These are phyloP conservation scores for Starmerella cellae DNA, from an alignment of 805 yeast genomes.

Conservation along the genomic window DNA sequence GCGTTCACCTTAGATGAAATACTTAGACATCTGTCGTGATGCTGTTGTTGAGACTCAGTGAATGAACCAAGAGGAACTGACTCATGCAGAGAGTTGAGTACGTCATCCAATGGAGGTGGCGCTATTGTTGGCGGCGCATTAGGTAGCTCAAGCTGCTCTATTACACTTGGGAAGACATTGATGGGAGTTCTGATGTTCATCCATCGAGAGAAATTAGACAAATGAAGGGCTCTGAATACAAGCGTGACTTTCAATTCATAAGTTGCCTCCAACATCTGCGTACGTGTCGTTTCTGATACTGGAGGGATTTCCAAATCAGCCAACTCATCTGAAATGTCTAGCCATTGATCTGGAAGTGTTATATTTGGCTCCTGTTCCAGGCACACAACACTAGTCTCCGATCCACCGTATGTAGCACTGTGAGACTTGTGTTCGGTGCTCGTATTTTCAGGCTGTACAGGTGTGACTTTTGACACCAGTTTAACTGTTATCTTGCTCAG, in stretches of 20 bases:
- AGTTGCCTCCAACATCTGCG: neutral
- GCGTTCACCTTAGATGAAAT: no score
- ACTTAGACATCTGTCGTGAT: no score
- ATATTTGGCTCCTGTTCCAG: neutral
- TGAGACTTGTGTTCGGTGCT: neutral
- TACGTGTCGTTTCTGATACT: constrained; percentile 3
- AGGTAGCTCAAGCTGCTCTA: neutral
- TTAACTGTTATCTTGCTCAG: constrained; percentile 2
- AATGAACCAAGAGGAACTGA: neutral
- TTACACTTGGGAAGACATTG: constrained; percentile 4
- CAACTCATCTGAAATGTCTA: constrained; percentile 2
- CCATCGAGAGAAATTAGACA: constrained; percentile 10
- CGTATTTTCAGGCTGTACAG: neutral
- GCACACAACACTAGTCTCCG: neutral
- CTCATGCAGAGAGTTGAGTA: neutral
- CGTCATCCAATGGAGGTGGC: neutral
- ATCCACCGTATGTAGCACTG: neutral
- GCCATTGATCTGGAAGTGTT: neutral
- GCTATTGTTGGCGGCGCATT: neutral
- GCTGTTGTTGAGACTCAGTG: no score
- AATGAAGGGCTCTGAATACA: constrained; percentile 3
- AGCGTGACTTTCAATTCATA: constrained; percentile 7
- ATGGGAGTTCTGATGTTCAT: constrained; percentile 2
- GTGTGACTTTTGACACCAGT: neutral
- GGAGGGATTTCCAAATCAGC: constrained; percentile 11